Base-by-base conservation (phyloP, 257 asterid species). In the Nicotiana paniculata region DNA sequence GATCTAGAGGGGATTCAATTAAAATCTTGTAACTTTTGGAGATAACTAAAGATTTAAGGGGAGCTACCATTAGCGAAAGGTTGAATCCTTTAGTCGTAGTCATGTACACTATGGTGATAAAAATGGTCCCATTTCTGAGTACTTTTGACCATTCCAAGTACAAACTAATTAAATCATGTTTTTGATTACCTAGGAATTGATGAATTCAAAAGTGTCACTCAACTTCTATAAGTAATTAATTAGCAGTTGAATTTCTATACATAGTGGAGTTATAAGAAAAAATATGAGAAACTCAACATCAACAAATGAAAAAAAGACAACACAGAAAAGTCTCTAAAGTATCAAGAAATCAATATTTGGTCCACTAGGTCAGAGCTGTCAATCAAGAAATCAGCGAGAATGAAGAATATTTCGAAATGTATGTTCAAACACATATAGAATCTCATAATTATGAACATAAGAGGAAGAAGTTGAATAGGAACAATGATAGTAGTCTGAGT, bases 101-200 rank as follows among this genome's bases (percentile, higher is more conserved):
- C 24, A 46, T 72, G 79, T 32, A 24, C 61, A 46, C 78, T 24
- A 24, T 32, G 24, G 72, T 30, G 72, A 65, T 30, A 28, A 2
- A 65, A 28, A 65, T 46, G 61, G 79, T 72, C 79, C 61, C 61
- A 24, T 72, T 72, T 72, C 24, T 72, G 79, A 74, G 21, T 46
- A 46, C 61, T 48, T 74, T 74, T 74, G 79, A 74, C 79, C 79
- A 48, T 74, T 74, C 79, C 61, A 48, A 48, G 79, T 74, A 74
- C 79, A 48, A 74, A 48, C 62, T 35, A 28, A 28, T 28, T 28
- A 48, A 32, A 74, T 74, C 51, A 24, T 74, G 24, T 24, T 74
- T 43, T 74, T 74, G 61, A 74, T 74, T 48, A 24, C 62, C 79
- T 74, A 48, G 79, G 15, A 74, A 74, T 74, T 74, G 79, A 10